phyloP scores from a whole-genome alignment of 345 rosid species.

The Psidium guajava region DNA sequence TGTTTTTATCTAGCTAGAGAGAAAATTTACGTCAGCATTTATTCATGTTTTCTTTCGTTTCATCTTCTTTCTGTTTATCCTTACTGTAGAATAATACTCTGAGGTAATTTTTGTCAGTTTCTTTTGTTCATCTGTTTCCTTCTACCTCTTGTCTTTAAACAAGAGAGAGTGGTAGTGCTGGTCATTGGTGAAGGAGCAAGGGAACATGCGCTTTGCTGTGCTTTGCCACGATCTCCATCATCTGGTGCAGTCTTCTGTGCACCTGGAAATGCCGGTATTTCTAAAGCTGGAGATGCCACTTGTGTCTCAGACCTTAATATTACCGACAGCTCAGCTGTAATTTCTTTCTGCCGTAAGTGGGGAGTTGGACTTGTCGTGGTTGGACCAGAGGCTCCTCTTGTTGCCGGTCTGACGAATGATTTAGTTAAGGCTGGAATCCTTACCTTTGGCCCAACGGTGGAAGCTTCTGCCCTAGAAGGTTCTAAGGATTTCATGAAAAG shows the following conservation, averaged over 20 bases:
- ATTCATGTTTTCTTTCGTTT: not conserved
- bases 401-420: conserved; percentile 80
- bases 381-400: conserved; percentile 94
- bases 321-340: conserved; percentile 52
- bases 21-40: not conserved
- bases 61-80: not conserved
- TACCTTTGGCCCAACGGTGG: conserved; percentile 85
- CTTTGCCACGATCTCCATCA: conserved; percentile 65
- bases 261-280: conserved; percentile 86
- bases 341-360: conserved; percentile 55
- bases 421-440: conserved; percentile 61
- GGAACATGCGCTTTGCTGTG: conserved; percentile 86
- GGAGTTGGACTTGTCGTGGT: conserved; percentile 74
- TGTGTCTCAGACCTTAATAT: conserved; percentile 72
- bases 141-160: conserved; percentile 12
- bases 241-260: conserved; percentile 76
- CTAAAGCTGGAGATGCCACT: conserved; percentile 74
- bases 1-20: not conserved
- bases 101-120: not conserved
- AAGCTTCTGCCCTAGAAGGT: conserved; percentile 97
- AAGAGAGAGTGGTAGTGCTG: conserved; percentile 52
- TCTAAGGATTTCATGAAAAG: conserved; percentile 91
- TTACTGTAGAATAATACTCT: not conserved
- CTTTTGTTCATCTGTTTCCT: not conserved
- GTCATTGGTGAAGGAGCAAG: conserved; percentile 97